These are phyloP conservation scores for Artemisia argyi DNA, from an alignment of 129 eudicot species.

Conservation along the genomic window DNA sequence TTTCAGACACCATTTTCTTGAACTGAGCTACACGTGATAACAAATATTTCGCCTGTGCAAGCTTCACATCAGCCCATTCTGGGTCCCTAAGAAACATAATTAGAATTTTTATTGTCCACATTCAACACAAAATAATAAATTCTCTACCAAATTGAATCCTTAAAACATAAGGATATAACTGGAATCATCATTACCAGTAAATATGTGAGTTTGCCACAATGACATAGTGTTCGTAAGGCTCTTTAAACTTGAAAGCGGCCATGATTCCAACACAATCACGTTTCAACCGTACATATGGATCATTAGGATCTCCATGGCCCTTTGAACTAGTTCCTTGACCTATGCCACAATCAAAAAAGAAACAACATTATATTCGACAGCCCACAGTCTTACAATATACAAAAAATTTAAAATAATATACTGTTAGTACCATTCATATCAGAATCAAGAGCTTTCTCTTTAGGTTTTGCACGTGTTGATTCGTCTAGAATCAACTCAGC, in stretches of 20 bases:
- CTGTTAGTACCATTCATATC: slow-evolving; percentile 21
- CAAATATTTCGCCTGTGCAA: slow-evolving; percentile 84
- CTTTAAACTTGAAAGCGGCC: slow-evolving; percentile 83
- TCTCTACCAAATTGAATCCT: neutral
- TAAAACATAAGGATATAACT: slow-evolving; percentile 9
- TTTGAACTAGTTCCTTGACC: slow-evolving; percentile 33
- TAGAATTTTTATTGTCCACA: neutral
- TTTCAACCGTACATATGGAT: slow-evolving; percentile 81
- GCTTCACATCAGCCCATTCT: slow-evolving; percentile 89
- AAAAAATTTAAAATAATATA: neutral
- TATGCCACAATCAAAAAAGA: slow-evolving; percentile 26
- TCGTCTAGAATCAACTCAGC: slow-evolving; percentile 52
- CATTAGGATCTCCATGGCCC: slow-evolving; percentile 67
- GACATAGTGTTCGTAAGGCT: slow-evolving; percentile 55
- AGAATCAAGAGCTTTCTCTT: slow-evolving; percentile 22
- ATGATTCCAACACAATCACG: slow-evolving; percentile 94
- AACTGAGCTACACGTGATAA: slow-evolving; percentile 64
- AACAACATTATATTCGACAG: neutral
- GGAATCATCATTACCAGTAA: slow-evolving; percentile 60
- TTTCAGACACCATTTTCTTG: slow-evolving; percentile 46
- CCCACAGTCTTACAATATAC: neutral
- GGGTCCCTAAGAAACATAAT: slow-evolving; percentile 70
- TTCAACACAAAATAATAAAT: neutral
- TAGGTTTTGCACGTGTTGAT: slow-evolving; percentile 29
- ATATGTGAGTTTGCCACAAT: slow-evolving; percentile 87